Percentiles rank a stretch among this genome's conserved stretches.
These are phyloP conservation scores for Lepidium didymum DNA, from an alignment of 345 rosid species.

Conservation along the genomic window DNA sequence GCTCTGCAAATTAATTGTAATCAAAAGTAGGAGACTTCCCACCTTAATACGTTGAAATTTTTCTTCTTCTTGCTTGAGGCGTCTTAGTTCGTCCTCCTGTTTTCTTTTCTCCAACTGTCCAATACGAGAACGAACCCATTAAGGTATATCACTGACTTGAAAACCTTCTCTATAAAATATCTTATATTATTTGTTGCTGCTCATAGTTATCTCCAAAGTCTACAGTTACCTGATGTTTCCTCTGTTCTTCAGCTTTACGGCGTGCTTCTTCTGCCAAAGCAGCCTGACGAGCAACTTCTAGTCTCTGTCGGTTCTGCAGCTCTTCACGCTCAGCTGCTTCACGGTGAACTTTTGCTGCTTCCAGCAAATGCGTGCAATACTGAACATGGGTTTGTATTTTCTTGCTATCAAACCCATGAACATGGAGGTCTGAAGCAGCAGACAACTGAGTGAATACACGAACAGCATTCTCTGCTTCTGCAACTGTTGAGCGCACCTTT, in stretches of 20 bases:
- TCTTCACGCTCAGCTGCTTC: conserved; percentile 94
- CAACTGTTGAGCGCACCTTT: conserved; percentile 90
- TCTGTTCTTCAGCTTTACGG: conserved; percentile 95
- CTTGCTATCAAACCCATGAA: conserved; percentile 94
- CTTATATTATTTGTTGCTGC: background rate
- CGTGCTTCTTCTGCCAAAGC: conserved; percentile 98
- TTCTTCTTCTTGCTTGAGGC: conserved; percentile 87
- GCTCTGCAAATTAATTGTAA: background rate
- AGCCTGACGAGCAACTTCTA: conserved; percentile 92
- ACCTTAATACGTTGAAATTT: conserved; percentile 84
- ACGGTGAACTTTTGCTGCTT: conserved; percentile 87
- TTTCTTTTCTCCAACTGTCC: conserved; percentile 88
- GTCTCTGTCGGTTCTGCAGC: conserved; percentile 83
- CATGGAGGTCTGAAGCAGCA: conserved; percentile 86
- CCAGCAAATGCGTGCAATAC: conserved; percentile 91
- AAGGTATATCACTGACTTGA: background rate
- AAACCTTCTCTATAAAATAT: background rate
- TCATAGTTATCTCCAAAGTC: background rate
- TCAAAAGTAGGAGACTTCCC: conserved; percentile 12
- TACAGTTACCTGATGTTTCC: conserved; percentile 69
- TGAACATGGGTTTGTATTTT: conserved; percentile 95
- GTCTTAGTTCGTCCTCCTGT: conserved; percentile 83
- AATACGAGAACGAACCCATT: conserved; percentile 6
- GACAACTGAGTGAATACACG: conserved; percentile 78
- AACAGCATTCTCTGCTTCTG: conserved; percentile 93